Evolutionary conservation across 164 flowering plant genomes (phyloP), one percentile per base, ranked within the genome.

Genomic region (Protea cynaroides): DNA sequence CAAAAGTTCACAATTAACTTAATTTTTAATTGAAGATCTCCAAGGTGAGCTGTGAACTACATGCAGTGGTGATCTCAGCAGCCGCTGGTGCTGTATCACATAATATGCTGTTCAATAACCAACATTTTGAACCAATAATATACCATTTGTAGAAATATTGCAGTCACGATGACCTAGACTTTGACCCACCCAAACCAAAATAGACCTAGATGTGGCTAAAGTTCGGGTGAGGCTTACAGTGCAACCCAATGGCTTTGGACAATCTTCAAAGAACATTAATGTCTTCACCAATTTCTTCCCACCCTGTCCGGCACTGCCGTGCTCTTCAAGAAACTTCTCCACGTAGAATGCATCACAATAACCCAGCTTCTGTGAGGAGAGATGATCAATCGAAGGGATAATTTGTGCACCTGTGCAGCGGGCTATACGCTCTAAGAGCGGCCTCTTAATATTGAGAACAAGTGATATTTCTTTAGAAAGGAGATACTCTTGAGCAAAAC

Each of bases 361-460:
- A 21, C 98, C 98, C 76, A 89, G 64, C 67, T 86, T 91, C 58
- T 67, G 87, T 13, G 92, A 78, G 34, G 86, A 84, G 23, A 94
- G 81, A 79, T 85, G 84, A 75, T 94, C 98, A 73, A 94, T 82
- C n/a, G 96, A 87, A 59, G 97, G 92, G 25, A 91, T 89, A 58
- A 94, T 87, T 53, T 89, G 89, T 25, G 93, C 86, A 65, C 95
- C 97, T 4, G 90, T 90, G 75, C 97, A 94, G 44, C 98, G 92
- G 24, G 95, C 90, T 76, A 94, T 89, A 34, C 98, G 93, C 78
- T 94, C 98, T 67, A 90, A 78, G 57, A 94, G 91, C 23, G 98
- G 86, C 71, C 84, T 84, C 71, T 91, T 94, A 52, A 94, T 80
- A 76, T 94, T 94, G 38, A 94, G 78, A 70, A 87, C 97, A 69